Conservation (phyloP, 2,329 filamentous ascomycete genomes). For the Tolypocladium inflatum region DNA sequence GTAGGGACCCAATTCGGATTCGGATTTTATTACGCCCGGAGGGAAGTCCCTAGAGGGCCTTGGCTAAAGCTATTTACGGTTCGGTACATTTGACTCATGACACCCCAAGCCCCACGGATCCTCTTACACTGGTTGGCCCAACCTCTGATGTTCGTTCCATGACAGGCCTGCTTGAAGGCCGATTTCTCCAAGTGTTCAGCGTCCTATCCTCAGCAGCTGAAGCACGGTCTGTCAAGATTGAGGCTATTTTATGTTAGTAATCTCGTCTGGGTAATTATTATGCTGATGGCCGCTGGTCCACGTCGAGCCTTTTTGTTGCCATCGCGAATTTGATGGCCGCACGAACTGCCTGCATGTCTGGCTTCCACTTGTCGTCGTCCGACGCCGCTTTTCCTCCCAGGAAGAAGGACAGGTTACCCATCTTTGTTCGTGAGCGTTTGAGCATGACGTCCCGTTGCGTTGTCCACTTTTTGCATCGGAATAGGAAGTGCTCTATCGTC, state of each 20-base stretch:
- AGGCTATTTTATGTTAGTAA: conserved; percentile 4
- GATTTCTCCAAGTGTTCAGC: conserved; percentile 9
- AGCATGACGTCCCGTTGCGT: neutral
- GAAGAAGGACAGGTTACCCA: conserved; percentile 4
- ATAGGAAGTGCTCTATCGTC: conserved; percentile 3
- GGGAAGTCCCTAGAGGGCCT: too few relatives aligned
- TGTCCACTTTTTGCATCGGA: conserved; percentile 1
- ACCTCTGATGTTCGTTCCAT: neutral
- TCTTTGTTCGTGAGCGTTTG: conserved; percentile 1
- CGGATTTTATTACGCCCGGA: too few relatives aligned
- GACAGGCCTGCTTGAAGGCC: conserved; percentile 8
- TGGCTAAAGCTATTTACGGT: too few relatives aligned
- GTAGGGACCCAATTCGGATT: too few relatives aligned
- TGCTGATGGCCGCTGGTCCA: neutral
- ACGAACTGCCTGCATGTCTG: conserved; percentile 1
- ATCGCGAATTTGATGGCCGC: conserved; percentile 5
- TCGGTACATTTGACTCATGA: too few relatives aligned
- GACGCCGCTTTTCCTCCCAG: conserved; percentile 4
- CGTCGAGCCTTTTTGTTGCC: conserved; percentile 2
- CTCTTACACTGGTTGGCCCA: too few relatives aligned
- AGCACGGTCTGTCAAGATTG: conserved; percentile 3
- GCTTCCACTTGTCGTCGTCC: conserved; percentile 2
- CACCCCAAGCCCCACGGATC: too few relatives aligned
- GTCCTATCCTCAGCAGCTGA: conserved; percentile 8
- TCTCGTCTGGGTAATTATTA: neutral